A percentile compares a stretch with the other conserved stretches of the same genome.
phyloP scores from a whole-genome alignment of 1,284 basidiomycete genomes.

The Takashimella tepidaria region DNA sequence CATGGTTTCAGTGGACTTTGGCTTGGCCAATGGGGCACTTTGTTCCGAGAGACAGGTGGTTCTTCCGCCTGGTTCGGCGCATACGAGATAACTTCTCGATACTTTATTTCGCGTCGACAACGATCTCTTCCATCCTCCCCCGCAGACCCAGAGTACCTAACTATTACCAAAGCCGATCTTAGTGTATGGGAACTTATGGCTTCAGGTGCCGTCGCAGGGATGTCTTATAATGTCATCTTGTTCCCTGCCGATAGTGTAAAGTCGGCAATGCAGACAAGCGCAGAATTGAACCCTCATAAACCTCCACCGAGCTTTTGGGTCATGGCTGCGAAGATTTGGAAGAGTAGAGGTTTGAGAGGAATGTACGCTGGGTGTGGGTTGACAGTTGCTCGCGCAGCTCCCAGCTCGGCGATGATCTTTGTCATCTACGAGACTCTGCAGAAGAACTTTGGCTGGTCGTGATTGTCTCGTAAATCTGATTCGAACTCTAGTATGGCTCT shows the following conservation, averaged over 20 bases:
- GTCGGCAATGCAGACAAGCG: conserved; percentile 89
- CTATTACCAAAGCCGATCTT: conserved; percentile 55
- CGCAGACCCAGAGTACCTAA: conserved; percentile 14
- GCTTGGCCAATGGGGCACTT: conserved; percentile 79
- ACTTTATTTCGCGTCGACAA: conserved; percentile 53
- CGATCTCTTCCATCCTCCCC: conserved; percentile 18
- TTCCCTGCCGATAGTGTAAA: conserved; percentile 96
- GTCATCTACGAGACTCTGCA: conserved; percentile 74
- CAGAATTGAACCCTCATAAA: conserved; percentile 65
- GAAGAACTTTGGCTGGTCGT: conserved; percentile 35
- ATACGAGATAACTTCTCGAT: conserved; percentile 67
- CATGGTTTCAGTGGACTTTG: conserved; percentile 74
- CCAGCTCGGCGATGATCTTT: conserved; percentile 87
- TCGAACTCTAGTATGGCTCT: too few species aligned
- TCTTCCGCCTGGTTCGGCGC: conserved; percentile 80
- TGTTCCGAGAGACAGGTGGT: conserved; percentile 83
- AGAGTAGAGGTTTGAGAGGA: conserved; percentile 69
- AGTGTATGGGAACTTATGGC: conserved; percentile 74
- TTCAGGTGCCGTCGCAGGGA: conserved; percentile 80
- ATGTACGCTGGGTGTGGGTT: conserved; percentile 95
- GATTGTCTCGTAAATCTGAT: too few species aligned
- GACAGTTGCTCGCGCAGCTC: conserved; percentile 79
- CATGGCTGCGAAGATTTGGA: conserved; percentile 71
- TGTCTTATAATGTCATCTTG: conserved; percentile 70
- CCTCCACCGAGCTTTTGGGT: conserved; percentile 58